These are phyloP conservation scores for Samsoniella hepiali DNA, from an alignment of 2,329 filamentous ascomycete species.

Conservation along the genomic window DNA sequence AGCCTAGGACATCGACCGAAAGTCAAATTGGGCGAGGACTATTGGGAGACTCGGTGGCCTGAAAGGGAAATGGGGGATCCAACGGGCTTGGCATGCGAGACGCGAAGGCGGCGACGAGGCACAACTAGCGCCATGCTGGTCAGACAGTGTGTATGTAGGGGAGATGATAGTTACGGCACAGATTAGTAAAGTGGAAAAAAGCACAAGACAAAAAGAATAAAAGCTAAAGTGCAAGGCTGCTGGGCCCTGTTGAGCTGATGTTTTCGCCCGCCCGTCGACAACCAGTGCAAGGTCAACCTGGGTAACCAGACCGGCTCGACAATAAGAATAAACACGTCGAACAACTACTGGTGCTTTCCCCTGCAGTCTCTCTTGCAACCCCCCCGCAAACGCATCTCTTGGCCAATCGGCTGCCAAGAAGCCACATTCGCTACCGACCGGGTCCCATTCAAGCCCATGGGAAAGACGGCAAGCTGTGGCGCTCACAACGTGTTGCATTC, in stretches of 20 bases:
- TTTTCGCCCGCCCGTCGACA: background rate
- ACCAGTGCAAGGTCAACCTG: background rate
- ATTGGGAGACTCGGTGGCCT: conserved; percentile 14
- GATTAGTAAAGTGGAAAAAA: background rate
- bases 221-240: background rate
- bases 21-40: conserved; percentile 1
- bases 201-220: background rate
- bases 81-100: background rate
- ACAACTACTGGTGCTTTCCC: too few relatives aligned
- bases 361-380: too few relatives aligned
- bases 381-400: conserved; percentile 16
- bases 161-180: background rate
- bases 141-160: background rate
- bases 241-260: background rate
- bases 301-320: too few relatives aligned
- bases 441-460: background rate
- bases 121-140: background rate
- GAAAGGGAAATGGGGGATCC: background rate
- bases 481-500: conserved; percentile 10
- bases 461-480: conserved; percentile 5
- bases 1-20: conserved; percentile 5
- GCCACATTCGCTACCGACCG: conserved; percentile 7
- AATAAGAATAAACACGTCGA: too few relatives aligned
- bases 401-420: conserved; percentile 15
- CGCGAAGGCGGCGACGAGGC: background rate